Percentiles rank a stretch among this genome's conserved stretches.
These are phyloP conservation scores for Dryas drummondii DNA, from an alignment of 306 rosid genomes.

Conservation along the genomic window DNA sequence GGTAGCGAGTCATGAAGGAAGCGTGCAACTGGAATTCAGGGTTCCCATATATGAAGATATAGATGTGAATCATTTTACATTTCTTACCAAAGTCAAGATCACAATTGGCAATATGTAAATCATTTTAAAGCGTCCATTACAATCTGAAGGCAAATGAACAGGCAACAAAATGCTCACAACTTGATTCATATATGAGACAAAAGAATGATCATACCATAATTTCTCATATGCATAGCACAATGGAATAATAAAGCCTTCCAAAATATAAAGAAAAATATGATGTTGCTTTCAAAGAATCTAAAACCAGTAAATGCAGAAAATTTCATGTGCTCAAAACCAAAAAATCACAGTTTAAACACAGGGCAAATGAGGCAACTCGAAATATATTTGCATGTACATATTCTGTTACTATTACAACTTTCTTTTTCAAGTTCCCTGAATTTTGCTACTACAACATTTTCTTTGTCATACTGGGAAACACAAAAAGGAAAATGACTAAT, in stretches of 20 bases:
- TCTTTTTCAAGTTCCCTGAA: slow-evolving; percentile 80
- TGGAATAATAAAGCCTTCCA: background rate
- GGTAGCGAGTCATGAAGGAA: background rate
- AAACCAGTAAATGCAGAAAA: background rate
- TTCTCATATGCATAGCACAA: background rate
- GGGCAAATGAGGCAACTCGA: background rate
- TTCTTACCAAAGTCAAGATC: background rate
- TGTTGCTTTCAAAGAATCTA: background rate
- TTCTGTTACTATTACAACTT: slow-evolving; percentile 31
- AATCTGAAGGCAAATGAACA: background rate
- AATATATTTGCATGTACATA: background rate
- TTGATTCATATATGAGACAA: background rate
- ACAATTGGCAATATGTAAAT: slow-evolving; percentile 2
- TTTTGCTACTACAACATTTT: slow-evolving; percentile 71
- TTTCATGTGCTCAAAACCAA: background rate
- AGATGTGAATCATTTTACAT: background rate
- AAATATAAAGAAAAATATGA: background rate
- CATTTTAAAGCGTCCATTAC: background rate
- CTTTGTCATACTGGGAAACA: slow-evolving; percentile 77
- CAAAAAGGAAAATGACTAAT: slow-evolving; percentile 20
- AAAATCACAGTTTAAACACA: background rate
- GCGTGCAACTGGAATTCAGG: background rate
- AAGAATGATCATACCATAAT: background rate
- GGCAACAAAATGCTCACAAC: background rate
- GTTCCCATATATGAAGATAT: background rate